These are phyloP conservation scores for Periconia sp. DNA, from an alignment of 2,329 filamentous ascomycete genomes.

Conservation along the genomic window DNA sequence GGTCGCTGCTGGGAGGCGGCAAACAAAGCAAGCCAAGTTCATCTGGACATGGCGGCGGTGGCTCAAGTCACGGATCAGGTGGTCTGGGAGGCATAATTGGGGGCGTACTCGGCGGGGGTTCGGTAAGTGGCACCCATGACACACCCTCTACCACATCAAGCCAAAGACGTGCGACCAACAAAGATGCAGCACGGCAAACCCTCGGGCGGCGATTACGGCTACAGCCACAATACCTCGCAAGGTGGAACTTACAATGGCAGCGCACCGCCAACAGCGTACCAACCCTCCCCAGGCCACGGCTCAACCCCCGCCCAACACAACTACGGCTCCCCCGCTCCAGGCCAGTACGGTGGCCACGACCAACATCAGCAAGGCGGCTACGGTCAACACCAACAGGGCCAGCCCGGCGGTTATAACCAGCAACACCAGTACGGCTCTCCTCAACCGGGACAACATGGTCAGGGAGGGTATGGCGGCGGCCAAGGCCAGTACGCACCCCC, in stretches of 20 bases:
- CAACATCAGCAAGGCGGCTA: slow-evolving; percentile 25
- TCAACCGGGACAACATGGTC: slow-evolving; percentile 3
- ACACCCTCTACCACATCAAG: slow-evolving; percentile 10
- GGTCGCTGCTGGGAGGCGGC: slow-evolving; percentile 47
- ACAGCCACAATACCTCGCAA: slow-evolving; percentile 57
- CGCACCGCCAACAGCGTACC: slow-evolving; percentile 68
- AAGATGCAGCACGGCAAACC: slow-evolving; percentile 43
- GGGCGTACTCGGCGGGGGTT: slow-evolving; percentile 43
- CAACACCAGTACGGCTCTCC: slow-evolving; percentile 10
- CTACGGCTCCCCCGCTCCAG: slow-evolving; percentile 23
- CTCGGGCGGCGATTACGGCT: slow-evolving; percentile 59
- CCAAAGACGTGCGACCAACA: background rate
- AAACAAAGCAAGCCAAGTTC: slow-evolving; percentile 52
- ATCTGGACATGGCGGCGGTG: slow-evolving; percentile 43
- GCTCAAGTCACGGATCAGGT: slow-evolving; percentile 20
- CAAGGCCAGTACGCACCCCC: slow-evolving; percentile 10
- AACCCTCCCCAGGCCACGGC: slow-evolving; percentile 45
- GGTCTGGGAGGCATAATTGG: slow-evolving; percentile 41
- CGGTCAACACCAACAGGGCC: slow-evolving; percentile 15
- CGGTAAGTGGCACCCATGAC: slow-evolving; percentile 28
- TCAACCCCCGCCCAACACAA: slow-evolving; percentile 21
- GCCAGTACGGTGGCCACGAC: slow-evolving; percentile 12
- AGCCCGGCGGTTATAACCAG: too few species aligned
- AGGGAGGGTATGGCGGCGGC: slow-evolving; percentile 4
- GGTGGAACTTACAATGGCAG: slow-evolving; percentile 66